Conservation (phyloP, 306 rosid genomes). For the Acacia melanoxylon region DNA sequence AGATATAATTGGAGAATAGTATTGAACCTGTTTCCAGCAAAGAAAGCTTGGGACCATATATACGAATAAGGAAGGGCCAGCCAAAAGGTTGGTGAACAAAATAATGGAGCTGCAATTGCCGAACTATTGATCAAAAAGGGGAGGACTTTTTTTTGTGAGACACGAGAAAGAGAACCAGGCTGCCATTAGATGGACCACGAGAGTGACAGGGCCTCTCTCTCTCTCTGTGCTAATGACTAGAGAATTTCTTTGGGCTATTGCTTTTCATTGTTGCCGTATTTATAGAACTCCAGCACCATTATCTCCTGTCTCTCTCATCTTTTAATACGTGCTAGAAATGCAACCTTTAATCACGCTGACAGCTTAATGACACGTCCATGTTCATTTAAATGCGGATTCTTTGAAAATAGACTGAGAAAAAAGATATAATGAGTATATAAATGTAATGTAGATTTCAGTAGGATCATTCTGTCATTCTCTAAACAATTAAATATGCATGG, state of each 20-base stretch:
- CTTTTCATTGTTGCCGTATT: slow-evolving; percentile 29
- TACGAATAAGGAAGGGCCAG: neutral
- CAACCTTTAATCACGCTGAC: slow-evolving; percentile 1
- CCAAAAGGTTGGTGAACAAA: slow-evolving; percentile 21
- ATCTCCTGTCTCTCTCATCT: neutral
- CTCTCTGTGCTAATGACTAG: slow-evolving; percentile 14
- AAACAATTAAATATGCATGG: neutral
- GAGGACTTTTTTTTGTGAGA: neutral
- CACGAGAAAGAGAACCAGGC: slow-evolving; percentile 19
- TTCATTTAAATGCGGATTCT: neutral
- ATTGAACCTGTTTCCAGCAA: slow-evolving; percentile 12
- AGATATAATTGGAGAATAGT: neutral
- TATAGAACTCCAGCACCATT: neutral
- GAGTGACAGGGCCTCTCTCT: neutral
- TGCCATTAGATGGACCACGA: slow-evolving; percentile 35
- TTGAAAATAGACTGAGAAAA: neutral
- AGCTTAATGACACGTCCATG: neutral
- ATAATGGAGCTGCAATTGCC: slow-evolving; percentile 32
- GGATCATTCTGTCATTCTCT: neutral
- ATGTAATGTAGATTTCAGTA: neutral
- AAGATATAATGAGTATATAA: neutral
- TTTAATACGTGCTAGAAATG: slow-evolving; percentile 22
- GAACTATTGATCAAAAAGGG: slow-evolving; percentile 1
- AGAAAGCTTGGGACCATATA: neutral
- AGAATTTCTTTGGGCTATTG: slow-evolving; percentile 27